Evolutionary conservation across 139 green algal genomes (phyloP).

Genomic region (Haematococcus lacustris): DNA sequence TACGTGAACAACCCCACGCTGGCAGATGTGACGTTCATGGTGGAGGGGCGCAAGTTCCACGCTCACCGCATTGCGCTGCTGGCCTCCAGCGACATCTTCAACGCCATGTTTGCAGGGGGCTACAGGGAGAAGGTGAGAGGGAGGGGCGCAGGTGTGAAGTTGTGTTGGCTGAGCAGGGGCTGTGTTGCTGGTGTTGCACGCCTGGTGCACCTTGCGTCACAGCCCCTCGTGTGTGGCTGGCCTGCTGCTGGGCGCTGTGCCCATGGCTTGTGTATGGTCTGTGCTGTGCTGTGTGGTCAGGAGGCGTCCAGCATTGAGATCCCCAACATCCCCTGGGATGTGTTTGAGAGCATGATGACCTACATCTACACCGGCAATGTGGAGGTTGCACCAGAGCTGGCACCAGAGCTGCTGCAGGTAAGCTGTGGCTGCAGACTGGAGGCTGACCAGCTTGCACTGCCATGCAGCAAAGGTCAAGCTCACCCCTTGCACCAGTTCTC

Average conservation of each 20-base stretch:
- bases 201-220: background rate
- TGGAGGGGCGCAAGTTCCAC: slow-evolving; percentile 83
- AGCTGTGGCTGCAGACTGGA: no score
- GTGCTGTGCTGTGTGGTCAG: no score
- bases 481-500: background rate
- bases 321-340: slow-evolving; percentile 80
- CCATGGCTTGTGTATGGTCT: no score
- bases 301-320: slow-evolving; percentile 84
- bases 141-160: background rate
- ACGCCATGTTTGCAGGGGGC: slow-evolving; percentile 88
- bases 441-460: no score
- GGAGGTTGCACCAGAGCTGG: slow-evolving; percentile 36
- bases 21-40: slow-evolving; percentile 88
- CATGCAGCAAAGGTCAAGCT: no score
- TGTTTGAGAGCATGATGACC: slow-evolving; percentile 86
- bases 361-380: slow-evolving; percentile 87
- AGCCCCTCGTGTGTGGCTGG: no score
- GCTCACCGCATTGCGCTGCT: slow-evolving; percentile 88
- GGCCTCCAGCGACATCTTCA: slow-evolving; percentile 83
- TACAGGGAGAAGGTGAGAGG: slow-evolving; percentile 47
- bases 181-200: no score
- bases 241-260: no score
- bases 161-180: no score
- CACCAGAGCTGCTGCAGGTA: slow-evolving; percentile 50
- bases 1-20: slow-evolving; percentile 89